Percentiles rank a stretch among this genome's conserved stretches.
These are phyloP conservation scores for Hericium erinaceus DNA, from an alignment of 768 basidiomycete species.

Conservation along the genomic window DNA sequence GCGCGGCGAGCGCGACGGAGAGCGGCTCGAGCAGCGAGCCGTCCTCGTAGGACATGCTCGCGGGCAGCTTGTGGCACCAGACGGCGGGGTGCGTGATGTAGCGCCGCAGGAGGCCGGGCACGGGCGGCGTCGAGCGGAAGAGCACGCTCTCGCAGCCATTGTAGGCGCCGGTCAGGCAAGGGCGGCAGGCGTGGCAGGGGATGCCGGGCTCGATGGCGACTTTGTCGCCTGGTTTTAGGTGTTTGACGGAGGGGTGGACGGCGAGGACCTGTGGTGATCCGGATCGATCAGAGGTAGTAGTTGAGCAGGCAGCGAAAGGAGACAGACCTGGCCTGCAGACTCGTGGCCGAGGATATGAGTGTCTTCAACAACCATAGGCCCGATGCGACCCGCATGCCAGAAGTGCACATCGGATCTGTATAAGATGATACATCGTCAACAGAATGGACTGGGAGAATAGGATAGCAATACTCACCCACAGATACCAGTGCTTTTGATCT, in stretches of 20 bases:
- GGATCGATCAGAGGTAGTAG: background rate
- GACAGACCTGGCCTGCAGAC: constrained; percentile 51
- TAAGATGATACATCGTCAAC: background rate
- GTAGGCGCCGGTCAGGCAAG: constrained; percentile 55
- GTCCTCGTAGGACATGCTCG: constrained; percentile 54
- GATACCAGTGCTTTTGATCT: constrained; percentile 60
- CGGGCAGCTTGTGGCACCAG: constrained; percentile 53
- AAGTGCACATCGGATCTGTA: constrained; percentile 64
- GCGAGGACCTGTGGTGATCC: background rate
- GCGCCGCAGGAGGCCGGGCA: constrained; percentile 24
- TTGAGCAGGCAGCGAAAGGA: background rate
- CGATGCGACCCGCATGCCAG: constrained; percentile 62
- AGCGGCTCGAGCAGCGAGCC: constrained; percentile 61
- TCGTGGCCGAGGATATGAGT: constrained; percentile 47
- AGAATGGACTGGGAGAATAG: background rate
- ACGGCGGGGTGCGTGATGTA: constrained; percentile 11
- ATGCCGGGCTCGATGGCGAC: constrained; percentile 66
- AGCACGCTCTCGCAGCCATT: constrained; percentile 48
- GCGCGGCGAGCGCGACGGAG: constrained; percentile 57
- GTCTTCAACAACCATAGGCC: constrained; percentile 62
- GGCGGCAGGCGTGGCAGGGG: constrained; percentile 55
- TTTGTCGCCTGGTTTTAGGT: constrained; percentile 38
- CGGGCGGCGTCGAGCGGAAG: constrained; percentile 63
- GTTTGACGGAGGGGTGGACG: constrained; percentile 6
- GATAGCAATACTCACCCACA: constrained; percentile 40